Evolutionary conservation across 139 green algal genomes (phyloP), one percentile per base, ranked within the genome.

Genomic region (Coccomyxa sp.): DNA sequence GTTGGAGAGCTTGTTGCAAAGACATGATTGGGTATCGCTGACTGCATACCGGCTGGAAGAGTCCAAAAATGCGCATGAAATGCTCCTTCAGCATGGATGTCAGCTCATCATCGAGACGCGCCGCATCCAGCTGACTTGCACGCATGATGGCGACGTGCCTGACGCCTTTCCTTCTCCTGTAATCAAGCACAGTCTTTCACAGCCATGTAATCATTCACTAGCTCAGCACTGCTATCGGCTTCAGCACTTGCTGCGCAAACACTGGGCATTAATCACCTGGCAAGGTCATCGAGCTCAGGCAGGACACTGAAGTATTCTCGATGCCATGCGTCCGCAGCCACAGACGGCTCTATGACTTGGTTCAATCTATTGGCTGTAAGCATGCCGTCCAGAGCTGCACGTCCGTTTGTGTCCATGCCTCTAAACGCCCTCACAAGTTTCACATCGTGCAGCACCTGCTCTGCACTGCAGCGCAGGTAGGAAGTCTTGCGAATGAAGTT

Each of bases 91-190:
- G 85, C 87, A 98, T 91, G 18, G 39, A 78, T 5, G 76, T 79
- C 35, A 98, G 89, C 83, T 98, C 94, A 0, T 82, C 84, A 55
- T 98, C 94, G 70, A 98, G 75, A 4, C 92, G 84, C 24, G 75
- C 58, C 7, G 94, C 94, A 39, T 98, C 94, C 70, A 94, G 78
- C 85, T 97, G 90, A 39, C 85, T 95, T 54, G 91, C 93, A 6
- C 91, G 86, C 82, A 97, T 86, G 7, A 97, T 82, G 8, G 64
- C 76, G 7, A 93, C 55, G 55, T 80, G 68, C 5, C 24, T 41
- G 10, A 31, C 35, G 6, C 14, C 38, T n/a, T 76, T 82, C 14
- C 55, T 22, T 12, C 33, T 16, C 54, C 78, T 87, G 82, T 70
- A 64, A 34, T 22, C 35, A 50, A 76, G 36, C n/a, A 80, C 4